Conservation (phyloP, 805 yeast genomes). For the Kuraishia ogatae region DNA sequence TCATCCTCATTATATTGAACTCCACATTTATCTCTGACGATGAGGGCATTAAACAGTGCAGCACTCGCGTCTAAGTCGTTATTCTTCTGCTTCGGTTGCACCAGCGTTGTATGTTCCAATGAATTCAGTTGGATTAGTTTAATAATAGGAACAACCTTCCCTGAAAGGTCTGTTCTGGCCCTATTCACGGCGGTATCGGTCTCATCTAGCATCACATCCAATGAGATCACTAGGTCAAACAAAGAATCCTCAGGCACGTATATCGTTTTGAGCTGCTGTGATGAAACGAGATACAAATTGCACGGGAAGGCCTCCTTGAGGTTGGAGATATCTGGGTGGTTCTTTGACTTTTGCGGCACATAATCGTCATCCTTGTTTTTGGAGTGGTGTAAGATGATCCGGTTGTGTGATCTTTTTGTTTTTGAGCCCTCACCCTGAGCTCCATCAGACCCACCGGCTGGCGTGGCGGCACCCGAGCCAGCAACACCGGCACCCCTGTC, state of each 20-base stretch:
- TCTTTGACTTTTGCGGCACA: constrained; percentile 19
- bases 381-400: not conserved
- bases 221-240: constrained; percentile 36
- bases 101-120: constrained; percentile 30
- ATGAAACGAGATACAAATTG: constrained; percentile 32
- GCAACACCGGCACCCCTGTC: not conserved
- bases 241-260: constrained; percentile 22
- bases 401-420: not conserved
- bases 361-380: constrained; percentile 19
- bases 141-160: constrained; percentile 29
- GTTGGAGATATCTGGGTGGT: constrained; percentile 15
- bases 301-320: constrained; percentile 13
- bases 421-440: not conserved
- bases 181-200: constrained; percentile 19
- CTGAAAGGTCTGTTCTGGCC: constrained; percentile 13
- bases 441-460: not conserved
- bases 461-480: not conserved
- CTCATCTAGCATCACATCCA: constrained; percentile 33
- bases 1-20: not conserved
- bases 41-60: not conserved
- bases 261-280: constrained; percentile 32
- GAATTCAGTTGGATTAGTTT: constrained; percentile 36
- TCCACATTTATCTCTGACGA: not conserved
- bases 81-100: no score
- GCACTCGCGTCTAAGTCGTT: not conserved